Base-by-base conservation (phyloP, 2,329 filamentous ascomycete species). In the Talaromyces sp. region DNA sequence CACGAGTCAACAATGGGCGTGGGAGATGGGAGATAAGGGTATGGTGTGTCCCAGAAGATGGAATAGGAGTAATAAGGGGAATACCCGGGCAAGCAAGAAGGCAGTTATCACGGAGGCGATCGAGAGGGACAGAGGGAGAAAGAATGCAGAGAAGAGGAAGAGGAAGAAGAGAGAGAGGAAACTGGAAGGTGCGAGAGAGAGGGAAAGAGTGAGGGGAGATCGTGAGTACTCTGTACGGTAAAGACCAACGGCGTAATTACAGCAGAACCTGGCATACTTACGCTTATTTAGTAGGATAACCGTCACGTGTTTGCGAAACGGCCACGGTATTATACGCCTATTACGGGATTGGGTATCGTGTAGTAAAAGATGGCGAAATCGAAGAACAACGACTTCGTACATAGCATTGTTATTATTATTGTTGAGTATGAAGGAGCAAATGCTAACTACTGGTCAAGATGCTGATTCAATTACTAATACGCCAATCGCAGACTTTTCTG, bases 261-360 rank as follows among this genome's bases (percentile, higher is more conserved):
- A 38, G 53, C 29, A 22, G 19, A 51, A 51, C 47, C 47, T 27
- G 47, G 51, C 51, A 34, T 19, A 34, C 10, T 34, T 34, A 54
- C 27, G n/a, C 27, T 15, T 51, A 51, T 11, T 51, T 31, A 36
- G 31, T 36, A 36, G 25, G 17, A 66, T 45, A 29, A 22, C 60
- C 69, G 70, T 77, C 75, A 77, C 75, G 75, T 76, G 75, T 70
- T 70, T 73, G 72, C 73, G 72, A 76, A 75, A 56, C 31, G 31
- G 53, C 38, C n/a, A 15, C 31, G 29, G 53, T 56, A 56, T 38
- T 36, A 13, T 38, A 15, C 29, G n/a, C 31, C 29, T 54, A 22
- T 2, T 22, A 22, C 36, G 51, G 13, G 5, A 56, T 56, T n/a
- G 7, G n/a, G 25, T 53, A 53, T 51, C 25, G 25, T 27, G 47